These are phyloP conservation scores for Ustilago loliicola DNA, from an alignment of 1,284 basidiomycete genomes.

Conservation along the genomic window DNA sequence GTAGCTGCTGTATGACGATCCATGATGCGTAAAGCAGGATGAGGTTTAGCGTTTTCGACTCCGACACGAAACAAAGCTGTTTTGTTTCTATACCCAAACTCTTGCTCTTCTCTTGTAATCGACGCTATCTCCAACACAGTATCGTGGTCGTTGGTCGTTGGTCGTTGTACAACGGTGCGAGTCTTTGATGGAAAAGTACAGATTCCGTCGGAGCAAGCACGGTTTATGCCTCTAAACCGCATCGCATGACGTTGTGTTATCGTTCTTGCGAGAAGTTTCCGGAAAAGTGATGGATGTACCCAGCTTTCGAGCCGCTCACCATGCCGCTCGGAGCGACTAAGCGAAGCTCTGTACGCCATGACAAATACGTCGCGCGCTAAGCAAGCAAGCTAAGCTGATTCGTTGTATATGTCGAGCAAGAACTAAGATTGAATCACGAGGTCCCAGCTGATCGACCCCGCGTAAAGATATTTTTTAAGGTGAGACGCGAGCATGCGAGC, in stretches of 20 bases:
- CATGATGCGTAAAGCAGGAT: conserved; percentile 2
- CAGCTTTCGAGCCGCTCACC: background rate
- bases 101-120: background rate
- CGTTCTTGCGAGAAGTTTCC: background rate
- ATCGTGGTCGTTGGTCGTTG: background rate
- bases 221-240: background rate
- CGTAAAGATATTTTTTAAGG: conserved; percentile 6
- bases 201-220: background rate
- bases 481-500: conserved; percentile 18
- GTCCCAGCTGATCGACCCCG: conserved; percentile 7
- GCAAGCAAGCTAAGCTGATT: background rate
- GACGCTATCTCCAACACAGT: background rate
- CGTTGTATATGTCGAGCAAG: background rate
- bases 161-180: background rate
- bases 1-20: conserved; percentile 30
- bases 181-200: background rate
- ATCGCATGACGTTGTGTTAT: background rate
- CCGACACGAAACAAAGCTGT: conserved; percentile 10
- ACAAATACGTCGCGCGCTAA: background rate
- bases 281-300: background rate
- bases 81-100: background rate
- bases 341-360: background rate
- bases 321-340: background rate
- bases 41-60: background rate
- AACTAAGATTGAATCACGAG: conserved; percentile 5